These are phyloP conservation scores for Blastobotrys robertii DNA, from an alignment of 805 yeast genomes.

Conservation along the genomic window DNA sequence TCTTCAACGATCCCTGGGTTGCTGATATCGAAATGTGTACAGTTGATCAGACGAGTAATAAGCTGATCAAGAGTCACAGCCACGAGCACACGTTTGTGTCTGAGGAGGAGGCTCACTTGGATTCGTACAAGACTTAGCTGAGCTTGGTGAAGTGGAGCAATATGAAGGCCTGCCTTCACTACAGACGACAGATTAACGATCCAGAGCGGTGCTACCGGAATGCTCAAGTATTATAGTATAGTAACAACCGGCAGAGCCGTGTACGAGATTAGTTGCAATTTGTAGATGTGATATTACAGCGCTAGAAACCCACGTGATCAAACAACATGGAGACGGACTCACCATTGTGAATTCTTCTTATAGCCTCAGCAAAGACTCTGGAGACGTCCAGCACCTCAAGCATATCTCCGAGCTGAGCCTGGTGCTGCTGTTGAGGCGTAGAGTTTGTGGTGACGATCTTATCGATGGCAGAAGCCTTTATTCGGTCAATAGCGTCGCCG, in stretches of 20 bases:
- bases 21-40: constrained; percentile 46
- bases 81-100: constrained; percentile 31
- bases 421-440: constrained; percentile 69
- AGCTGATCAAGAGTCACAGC: constrained; percentile 15
- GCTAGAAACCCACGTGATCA: constrained; percentile 43
- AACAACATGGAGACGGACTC: constrained; percentile 90
- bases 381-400: constrained; percentile 83
- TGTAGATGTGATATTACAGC: constrained; percentile 1
- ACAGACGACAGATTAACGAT: background rate
- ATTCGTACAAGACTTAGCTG: constrained; percentile 20
- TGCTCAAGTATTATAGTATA: background rate
- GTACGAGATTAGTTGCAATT: background rate
- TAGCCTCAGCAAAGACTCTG: constrained; percentile 84
- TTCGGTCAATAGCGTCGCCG: constrained; percentile 77
- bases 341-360: constrained; percentile 93
- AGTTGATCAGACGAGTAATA: constrained; percentile 17
- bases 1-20: constrained; percentile 51
- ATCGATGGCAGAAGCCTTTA: constrained; percentile 63
- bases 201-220: background rate
- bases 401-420: constrained; percentile 43
- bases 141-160: background rate
- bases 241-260: background rate
- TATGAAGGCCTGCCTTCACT: background rate
- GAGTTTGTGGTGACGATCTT: constrained; percentile 82
- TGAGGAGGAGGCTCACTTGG: constrained; percentile 27